Evolutionary conservation across 345 rosid species (phyloP), one percentile per base, ranked within the genome.

Genomic region (Triadica sebifera): DNA sequence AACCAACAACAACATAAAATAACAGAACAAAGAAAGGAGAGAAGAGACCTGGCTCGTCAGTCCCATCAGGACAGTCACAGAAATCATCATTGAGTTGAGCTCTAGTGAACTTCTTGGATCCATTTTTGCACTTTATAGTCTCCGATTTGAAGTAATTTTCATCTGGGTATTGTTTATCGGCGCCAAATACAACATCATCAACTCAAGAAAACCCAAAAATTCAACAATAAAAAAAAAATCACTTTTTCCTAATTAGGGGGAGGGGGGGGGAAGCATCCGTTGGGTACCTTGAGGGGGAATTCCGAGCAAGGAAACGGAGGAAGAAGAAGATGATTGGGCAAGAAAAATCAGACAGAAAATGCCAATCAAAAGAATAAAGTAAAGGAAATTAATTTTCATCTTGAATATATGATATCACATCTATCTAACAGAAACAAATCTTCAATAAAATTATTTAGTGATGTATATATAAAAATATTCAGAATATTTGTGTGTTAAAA

Each of bases 81-180:
- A 89, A 94, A 74, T 92, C 93, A 69, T 94, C 98, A 68, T 92
- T 94, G 74, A 92, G 91, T 80, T 89, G 94, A 70, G 89, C 83
- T 87, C 22, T 87, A 2, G 86, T 75, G 84, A 94, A 94, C 46
- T 88, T 89, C 79, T 81, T 87, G 74, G 97, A 88, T 77, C 96
- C 98, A 73, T 90, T 91, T 74, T 81, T 88, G 84, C 98, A 90
- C 24, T 90, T 81, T 16, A 91, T 85, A 55, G 38, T 49, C 69
- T 85, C 84, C 8, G 92, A 57, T 77, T 85, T 86, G 87, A 86
- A 91, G 80, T 85, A 91, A 61, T 82, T 79, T 79, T 77, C 89
- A 85, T 93, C 98, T 91, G 88, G 55, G 81, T 37, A 13, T 62
- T 38, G 78, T 22, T 45, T 49, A 41, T n/a, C n/a, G 34, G 70